These are phyloP conservation scores for Debaryomyces fabryi DNA, from an alignment of 1,139 yeast genomes.

Conservation along the genomic window DNA sequence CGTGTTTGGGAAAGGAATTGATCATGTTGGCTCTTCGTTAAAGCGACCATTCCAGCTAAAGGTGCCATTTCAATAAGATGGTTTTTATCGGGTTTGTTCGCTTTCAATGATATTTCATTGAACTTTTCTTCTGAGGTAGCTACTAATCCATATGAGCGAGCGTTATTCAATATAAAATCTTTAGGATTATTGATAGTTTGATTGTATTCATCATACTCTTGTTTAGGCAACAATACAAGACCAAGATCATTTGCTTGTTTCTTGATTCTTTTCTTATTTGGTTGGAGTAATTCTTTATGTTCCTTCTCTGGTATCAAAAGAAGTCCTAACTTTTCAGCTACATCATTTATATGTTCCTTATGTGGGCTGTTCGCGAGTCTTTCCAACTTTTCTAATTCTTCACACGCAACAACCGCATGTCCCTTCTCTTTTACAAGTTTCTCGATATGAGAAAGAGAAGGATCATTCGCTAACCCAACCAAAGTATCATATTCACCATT, in stretches of 20 bases:
- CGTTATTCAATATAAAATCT: constrained; percentile 7
- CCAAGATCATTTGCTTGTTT: constrained; percentile 13
- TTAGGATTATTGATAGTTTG: constrained; percentile 7
- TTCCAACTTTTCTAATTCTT: constrained; percentile 24
- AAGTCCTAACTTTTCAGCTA: constrained; percentile 36
- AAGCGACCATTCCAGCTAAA: constrained; percentile 21
- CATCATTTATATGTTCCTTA: constrained; percentile 34
- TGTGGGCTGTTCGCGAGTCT: constrained; percentile 35
- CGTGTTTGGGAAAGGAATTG: neutral
- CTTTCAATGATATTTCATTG: constrained; percentile 14
- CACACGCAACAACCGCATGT: constrained; percentile 27
- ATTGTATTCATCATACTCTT: constrained; percentile 9
- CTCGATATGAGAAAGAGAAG: constrained; percentile 33
- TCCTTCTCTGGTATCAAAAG: constrained; percentile 33
- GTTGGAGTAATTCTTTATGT: constrained; percentile 18
- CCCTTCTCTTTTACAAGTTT: constrained; percentile 33
- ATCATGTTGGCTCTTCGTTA: constrained; percentile 25
- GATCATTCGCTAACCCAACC: constrained; percentile 20
- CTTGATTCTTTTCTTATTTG: constrained; percentile 10
- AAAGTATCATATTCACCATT: constrained; percentile 24
- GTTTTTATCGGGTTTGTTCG: constrained; percentile 20
- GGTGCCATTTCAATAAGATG: constrained; percentile 18
- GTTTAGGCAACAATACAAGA: constrained; percentile 10
- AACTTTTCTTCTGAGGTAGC: constrained; percentile 16
- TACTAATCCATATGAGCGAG: constrained; percentile 5